These are phyloP conservation scores for Alnus glutinosa DNA, from an alignment of 306 rosid species.

Conservation along the genomic window DNA sequence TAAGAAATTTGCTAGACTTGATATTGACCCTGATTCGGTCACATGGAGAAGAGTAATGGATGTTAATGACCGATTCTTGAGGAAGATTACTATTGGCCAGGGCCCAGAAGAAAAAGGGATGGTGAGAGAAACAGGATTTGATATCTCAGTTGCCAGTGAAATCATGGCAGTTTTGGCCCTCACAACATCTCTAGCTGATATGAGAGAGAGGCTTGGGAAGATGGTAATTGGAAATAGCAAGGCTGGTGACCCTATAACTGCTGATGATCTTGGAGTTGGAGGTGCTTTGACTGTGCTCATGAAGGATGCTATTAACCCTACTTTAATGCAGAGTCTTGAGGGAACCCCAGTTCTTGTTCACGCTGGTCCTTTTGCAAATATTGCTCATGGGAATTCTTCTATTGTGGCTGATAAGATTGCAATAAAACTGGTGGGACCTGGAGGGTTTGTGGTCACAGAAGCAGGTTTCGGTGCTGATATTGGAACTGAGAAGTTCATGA, in stretches of 20 bases:
- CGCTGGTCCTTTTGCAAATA: constrained; percentile 97
- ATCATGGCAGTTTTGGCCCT: constrained; percentile 99
- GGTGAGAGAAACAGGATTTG: constrained; percentile 97
- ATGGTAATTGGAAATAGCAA: constrained; percentile 95
- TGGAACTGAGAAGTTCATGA: constrained; percentile 95
- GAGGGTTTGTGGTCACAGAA: constrained; percentile 98
- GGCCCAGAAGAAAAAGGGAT: constrained; percentile 98
- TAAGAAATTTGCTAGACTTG: constrained; percentile 85
- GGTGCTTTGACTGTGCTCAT: constrained; percentile 94
- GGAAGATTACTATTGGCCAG: constrained; percentile 88
- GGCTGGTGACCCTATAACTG: constrained; percentile 86
- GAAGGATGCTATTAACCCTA: constrained; percentile 98
- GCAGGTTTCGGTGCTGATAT: constrained; percentile 99
- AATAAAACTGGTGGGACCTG: constrained; percentile 87
- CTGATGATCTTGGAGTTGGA: constrained; percentile 96
- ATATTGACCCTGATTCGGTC: constrained; percentile 76
- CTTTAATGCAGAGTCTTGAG: constrained; percentile 98
- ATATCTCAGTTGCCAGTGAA: constrained; percentile 97
- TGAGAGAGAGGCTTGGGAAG: constrained; percentile 95
- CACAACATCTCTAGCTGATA: constrained; percentile 86
- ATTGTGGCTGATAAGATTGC: constrained; percentile 98
- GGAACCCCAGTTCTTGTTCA: constrained; percentile 99
- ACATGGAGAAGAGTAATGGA: constrained; percentile 99
- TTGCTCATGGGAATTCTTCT: constrained; percentile 98
- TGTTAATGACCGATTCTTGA: constrained; percentile 85